phyloP scores from a whole-genome alignment of 2,329 filamentous ascomycete genomes.

The Lachnellula willkommii region DNA sequence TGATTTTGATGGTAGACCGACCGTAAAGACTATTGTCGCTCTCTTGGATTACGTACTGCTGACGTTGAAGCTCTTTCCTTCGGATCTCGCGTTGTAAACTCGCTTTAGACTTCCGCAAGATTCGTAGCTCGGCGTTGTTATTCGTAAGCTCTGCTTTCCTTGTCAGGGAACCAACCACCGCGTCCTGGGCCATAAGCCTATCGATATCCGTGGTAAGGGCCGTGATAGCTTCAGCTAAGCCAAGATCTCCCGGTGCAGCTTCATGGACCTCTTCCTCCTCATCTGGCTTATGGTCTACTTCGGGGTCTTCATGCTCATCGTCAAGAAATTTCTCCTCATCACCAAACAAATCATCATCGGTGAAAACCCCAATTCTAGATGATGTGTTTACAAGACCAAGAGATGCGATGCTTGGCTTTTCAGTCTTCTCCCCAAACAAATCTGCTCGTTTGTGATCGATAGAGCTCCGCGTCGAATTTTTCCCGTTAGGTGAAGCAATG shows the following conservation, averaged over 20 bases:
- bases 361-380: constrained; percentile 85
- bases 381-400: constrained; percentile 84
- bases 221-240: constrained; percentile 86
- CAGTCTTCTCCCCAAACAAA: constrained; percentile 41
- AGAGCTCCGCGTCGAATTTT: constrained; percentile 57
- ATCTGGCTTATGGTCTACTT: constrained; percentile 50
- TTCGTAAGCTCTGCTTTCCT: constrained; percentile 96
- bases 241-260: constrained; percentile 89
- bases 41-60: constrained; percentile 96
- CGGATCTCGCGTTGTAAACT: constrained; percentile 89
- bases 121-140: constrained; percentile 87
- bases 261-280: constrained; percentile 83
- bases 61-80: constrained; percentile 89
- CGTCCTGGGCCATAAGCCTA: constrained; percentile 78
- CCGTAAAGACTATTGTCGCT: constrained; percentile 97
- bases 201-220: constrained; percentile 87
- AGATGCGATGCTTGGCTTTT: constrained; percentile 84
- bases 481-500: constrained; percentile 47
- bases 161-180: constrained; percentile 84
- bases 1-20: constrained; percentile 82
- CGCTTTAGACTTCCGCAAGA: constrained; percentile 86
- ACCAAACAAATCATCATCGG: constrained; percentile 86
- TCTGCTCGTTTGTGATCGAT: constrained; percentile 49
- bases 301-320: constrained; percentile 74
- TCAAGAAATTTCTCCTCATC: constrained; percentile 82